These are phyloP conservation scores for Gremmenia infestans DNA, from an alignment of 2,329 filamentous ascomycete genomes.

Conservation along the genomic window DNA sequence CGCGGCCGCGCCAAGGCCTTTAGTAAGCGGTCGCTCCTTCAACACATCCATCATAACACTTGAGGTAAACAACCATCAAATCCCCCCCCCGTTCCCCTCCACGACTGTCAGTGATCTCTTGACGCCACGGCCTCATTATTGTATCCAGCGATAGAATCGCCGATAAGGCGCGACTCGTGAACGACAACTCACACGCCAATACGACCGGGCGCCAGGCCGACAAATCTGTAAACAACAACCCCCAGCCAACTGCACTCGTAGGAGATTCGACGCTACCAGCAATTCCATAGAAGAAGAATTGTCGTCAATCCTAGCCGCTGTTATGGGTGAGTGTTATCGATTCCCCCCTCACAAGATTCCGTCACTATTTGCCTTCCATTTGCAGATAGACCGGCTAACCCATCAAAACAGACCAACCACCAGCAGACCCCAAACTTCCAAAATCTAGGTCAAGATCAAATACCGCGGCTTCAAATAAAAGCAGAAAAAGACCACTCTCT, in stretches of 20 bases:
- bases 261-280: neutral
- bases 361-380: neutral
- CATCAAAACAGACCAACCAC: conserved; percentile 25
- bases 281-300: neutral
- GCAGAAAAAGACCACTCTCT: conserved; percentile 39
- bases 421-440: conserved; percentile 31
- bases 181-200: neutral
- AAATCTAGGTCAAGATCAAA: conserved; percentile 41
- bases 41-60: neutral
- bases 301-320: conserved; percentile 11
- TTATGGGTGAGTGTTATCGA: conserved; percentile 26
- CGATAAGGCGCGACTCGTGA: conserved; percentile 3
- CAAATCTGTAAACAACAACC: conserved; percentile 22
- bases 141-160: conserved; percentile 6
- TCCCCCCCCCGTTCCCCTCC: conserved; percentile 1
- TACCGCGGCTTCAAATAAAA: conserved; percentile 39
- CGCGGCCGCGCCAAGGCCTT: too few species aligned
- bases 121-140: neutral
- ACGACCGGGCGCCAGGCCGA: neutral
- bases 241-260: conserved; percentile 7
- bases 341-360: neutral
- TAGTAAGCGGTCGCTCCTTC: neutral
- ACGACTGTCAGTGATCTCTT: conserved; percentile 1
- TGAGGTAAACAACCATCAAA: conserved; percentile 9
- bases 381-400: conserved; percentile 13